Base-by-base conservation (phyloP, 2,329 filamentous ascomycete species). In the Chaetomiaceae sp. region DNA sequence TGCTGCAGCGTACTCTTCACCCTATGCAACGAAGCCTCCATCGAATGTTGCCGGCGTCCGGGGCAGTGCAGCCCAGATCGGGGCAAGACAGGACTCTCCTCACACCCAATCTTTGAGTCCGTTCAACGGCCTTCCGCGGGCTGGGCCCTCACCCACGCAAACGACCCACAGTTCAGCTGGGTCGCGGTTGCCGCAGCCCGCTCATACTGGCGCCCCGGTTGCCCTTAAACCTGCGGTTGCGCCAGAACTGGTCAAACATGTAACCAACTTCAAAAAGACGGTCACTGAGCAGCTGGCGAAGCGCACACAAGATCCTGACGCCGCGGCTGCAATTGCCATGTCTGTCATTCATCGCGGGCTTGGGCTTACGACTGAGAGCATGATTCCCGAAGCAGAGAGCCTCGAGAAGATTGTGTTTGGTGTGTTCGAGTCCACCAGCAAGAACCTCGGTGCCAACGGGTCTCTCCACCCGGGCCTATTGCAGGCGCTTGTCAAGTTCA, bases 311-410 rank as follows among this genome's bases (percentile, higher is more conserved):
- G 65, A 68, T 47, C 64, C 71, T n/a, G 68, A 75, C 47, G 65
- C 68, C 46, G 64, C 71, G 14, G 68, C 74, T 47, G 69, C 67
- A 19, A 68, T 75, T 19, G 70, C 75, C 49, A 73, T 75, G 67
- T 75, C 72, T 6, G 74, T 74, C 11, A 62, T 77, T 50, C 76
- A 75, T 51, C 72, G 73, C 20, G 72, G 68, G 36, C 60, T 76
- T 9, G 72, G 72, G 0, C 65, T 78, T 38, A 69, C 74, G 50
- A 65, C 65, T 19, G 63, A 65, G 38, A 59, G 53, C 49, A 53
- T 57, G 34, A 65, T 66, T 6, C 69, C 68, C 0, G 69, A 69
- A 34, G 68, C 70, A 43, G 68, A 72, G 30, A 65, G 66, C 48
- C 66, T 75, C 58, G 74, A 76, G 50, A 59, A 62, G 24, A 71